These are phyloP conservation scores for Magnusiomyces tetraspermus DNA, from an alignment of 1,139 yeast genomes.

Conservation along the genomic window DNA sequence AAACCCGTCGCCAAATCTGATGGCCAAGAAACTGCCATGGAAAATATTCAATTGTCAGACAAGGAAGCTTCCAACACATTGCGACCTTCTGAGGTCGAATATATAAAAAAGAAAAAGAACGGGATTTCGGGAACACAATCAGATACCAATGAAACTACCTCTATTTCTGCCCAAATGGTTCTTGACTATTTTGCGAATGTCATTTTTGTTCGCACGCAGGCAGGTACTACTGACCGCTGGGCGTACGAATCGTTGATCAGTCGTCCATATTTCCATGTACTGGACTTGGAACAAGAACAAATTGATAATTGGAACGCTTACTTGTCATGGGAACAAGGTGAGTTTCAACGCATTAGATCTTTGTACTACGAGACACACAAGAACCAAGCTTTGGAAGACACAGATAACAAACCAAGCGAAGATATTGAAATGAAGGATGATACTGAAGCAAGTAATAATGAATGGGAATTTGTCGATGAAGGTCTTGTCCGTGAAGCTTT, in stretches of 20 bases:
- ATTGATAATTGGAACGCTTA: constrained; percentile 54
- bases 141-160: no score
- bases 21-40: background rate
- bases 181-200: constrained; percentile 2
- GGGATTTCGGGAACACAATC: background rate
- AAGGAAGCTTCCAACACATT: constrained; percentile 7
- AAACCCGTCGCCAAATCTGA: no score
- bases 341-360: background rate
- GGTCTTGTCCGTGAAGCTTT: constrained; percentile 20
- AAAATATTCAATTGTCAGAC: background rate
- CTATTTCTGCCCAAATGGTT: background rate
- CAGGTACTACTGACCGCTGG: constrained; percentile 51
- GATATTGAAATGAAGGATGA: constrained; percentile 4
- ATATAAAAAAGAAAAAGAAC: background rate
- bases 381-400: background rate
- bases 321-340: constrained; percentile 45
- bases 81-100: background rate
- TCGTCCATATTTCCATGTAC: constrained; percentile 44
- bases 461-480: background rate
- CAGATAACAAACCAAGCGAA: constrained; percentile 5
- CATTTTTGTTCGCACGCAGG: constrained; percentile 50
- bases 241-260: constrained; percentile 50
- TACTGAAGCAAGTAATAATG: background rate
- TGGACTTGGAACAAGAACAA: constrained; percentile 40
- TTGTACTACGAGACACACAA: constrained; percentile 2